Base-by-base conservation (phyloP, 129 eudicot genomes). In the Tanacetum coccineum region DNA sequence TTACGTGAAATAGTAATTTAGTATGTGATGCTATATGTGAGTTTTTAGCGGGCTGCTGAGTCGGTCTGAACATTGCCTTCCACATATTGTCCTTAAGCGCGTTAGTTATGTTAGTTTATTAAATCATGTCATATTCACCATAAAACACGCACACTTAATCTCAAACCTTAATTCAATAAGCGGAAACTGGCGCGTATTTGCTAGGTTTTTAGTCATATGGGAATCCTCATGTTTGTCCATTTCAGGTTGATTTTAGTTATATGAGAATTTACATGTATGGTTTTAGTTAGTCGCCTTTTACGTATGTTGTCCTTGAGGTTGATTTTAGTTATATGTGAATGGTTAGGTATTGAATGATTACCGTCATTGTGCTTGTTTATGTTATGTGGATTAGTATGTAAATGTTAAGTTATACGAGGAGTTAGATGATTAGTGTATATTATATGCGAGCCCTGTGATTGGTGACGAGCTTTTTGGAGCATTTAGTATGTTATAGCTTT, bases 171-270 rank as follows among this genome's bases (percentile, higher is more conserved):
- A n/a, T n/a, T n/a, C n/a, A n/a, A n/a, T n/a, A n/a, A 22, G 72
- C 87, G 91, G 2, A 72, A 91, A 0, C 80, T 93, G 44, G 45
- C 79, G 18, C 82, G 64, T 58, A 84, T 88, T 54, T 86, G 96
- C 2, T 81, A 86, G 30, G 81, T 82, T 1, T 88, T 88, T 61
- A 73, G 80, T 22, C 71, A 75, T 5, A 81, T 14, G 87, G 84
- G 21, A 83, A 88, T 13, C 80, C 98, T 58, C 98, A 93, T 32
- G 96, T 88, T 63, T 93, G 98, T 95, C 96, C 98, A 8, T 93
- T 93, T 71, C 98, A 93, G 98, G 98, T 90, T 46, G 9, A 7
- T 36, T 45, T 2, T 2, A 22, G 1, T 22, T 2, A 0, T 22
- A 22, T 22, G n/a, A n/a, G n/a, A n/a, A n/a, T n/a, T n/a, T n/a